These are phyloP conservation scores for Tephrocybe sp. DNA, from an alignment of 768 basidiomycete species.

Conservation along the genomic window DNA sequence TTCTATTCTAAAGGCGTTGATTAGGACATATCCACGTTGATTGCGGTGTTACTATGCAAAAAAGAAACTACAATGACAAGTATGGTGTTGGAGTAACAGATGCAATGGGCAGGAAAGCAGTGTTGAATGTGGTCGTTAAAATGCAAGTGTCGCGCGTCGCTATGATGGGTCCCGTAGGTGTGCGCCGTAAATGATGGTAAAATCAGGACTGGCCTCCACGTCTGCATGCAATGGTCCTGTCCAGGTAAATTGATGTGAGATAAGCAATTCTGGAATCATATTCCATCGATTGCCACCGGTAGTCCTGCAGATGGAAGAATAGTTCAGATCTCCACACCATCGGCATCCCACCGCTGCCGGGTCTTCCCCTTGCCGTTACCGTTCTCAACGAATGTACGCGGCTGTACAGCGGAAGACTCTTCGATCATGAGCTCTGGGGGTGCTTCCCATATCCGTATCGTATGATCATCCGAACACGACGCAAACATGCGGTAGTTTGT, in stretches of 20 bases:
- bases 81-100: constrained; percentile 16
- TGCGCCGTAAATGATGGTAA: constrained; percentile 11
- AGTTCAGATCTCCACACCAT: constrained; percentile 23
- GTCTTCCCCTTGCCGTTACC: constrained; percentile 70
- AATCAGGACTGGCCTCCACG: neutral
- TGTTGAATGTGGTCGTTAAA: constrained; percentile 10
- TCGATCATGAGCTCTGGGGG: constrained; percentile 27
- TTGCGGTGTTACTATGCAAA: constrained; percentile 30
- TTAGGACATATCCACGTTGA: constrained; percentile 23
- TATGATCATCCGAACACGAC: constrained; percentile 91
- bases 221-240: neutral
- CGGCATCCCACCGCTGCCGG: constrained; percentile 44
- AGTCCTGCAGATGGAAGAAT: neutral
- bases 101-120: constrained; percentile 18
- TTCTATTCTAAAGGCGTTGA: constrained; percentile 25
- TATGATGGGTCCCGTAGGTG: neutral
- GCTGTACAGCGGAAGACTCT: constrained; percentile 9
- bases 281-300: neutral
- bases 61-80: constrained; percentile 19
- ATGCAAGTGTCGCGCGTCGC: constrained; percentile 15
- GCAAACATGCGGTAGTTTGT: constrained; percentile 90
- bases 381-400: constrained; percentile 29
- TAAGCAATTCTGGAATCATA: neutral
- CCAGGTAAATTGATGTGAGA: neutral
- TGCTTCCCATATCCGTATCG: constrained; percentile 89